Base-by-base conservation (phyloP, 2,329 filamentous ascomycete genomes). In the Monilinia vaccinii-corymbosi region DNA sequence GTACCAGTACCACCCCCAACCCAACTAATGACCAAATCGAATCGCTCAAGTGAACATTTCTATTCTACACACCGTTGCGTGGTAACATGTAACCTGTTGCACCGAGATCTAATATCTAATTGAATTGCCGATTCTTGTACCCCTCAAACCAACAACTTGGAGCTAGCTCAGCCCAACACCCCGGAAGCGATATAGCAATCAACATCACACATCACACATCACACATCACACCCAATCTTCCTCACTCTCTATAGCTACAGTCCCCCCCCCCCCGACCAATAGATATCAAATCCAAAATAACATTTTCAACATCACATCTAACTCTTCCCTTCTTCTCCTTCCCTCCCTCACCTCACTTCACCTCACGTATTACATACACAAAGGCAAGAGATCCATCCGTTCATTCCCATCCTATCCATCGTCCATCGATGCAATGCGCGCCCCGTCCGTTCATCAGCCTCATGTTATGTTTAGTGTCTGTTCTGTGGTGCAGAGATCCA, bases 151-250 rank as follows among this genome's bases (percentile, higher is more conserved):
- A 55, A 55, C 51, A 44, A 45, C 51, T 55, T 55, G n/a, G 23
- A 44, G 38, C n/a, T n/a, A n/a, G n/a, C n/a, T n/a, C n/a, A n/a
- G n/a, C 38, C 28, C 51, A 55, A 55, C 51, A 34, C n/a, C 45
- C 28, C 38, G 38, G 51, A 44, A 55, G 38, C 51, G 38, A 55
- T 38, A n/a, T 44, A n/a, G 28, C 38, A 32, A 40, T 53, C 51
- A n/a, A n/a, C n/a, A 10, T 25, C 14, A 32, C 46, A 8, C 5
- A n/a, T 34, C 16, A 16, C 45, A 31, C 18, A 21, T 13, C 11
- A 13, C 21, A 32, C 21, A 3, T 23, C 28, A 38, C 51, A 44
- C 23, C 23, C n/a, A 44, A 32, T 23, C 34, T 16, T 40, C 23
- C 21, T 40, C 50, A 21, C 51, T 32, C 6, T 32, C n/a, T n/a